Conservation (phyloP, 257 asterid species). For the Ligustrum vulgare region DNA sequence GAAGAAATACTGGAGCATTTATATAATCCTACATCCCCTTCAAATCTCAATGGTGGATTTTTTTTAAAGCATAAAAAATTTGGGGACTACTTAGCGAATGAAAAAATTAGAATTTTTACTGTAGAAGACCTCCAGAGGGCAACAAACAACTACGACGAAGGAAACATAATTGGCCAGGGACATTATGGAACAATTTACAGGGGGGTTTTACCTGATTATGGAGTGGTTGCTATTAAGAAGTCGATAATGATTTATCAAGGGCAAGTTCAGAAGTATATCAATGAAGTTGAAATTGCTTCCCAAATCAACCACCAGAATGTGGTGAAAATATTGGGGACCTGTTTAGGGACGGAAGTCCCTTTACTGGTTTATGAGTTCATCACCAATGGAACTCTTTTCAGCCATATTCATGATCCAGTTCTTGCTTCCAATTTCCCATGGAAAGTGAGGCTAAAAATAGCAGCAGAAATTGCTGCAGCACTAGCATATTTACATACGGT, state of each 20-base stretch:
- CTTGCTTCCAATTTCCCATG: constrained; percentile 31
- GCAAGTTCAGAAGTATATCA: constrained; percentile 39
- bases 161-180: constrained; percentile 34
- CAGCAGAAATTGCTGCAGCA: constrained; percentile 42
- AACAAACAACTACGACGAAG: constrained; percentile 38
- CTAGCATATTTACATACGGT: constrained; percentile 42
- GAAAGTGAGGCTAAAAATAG: constrained; percentile 44
- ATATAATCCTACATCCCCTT: not conserved
- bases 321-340: constrained; percentile 44
- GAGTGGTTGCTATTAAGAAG: constrained; percentile 40
- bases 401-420: constrained; percentile 29
- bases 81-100: constrained; percentile 24
- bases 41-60: constrained; percentile 29
- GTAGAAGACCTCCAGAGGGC: constrained; percentile 38
- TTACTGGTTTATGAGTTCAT: constrained; percentile 42
- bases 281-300: constrained; percentile 38
- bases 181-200: constrained; percentile 36
- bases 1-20: not conserved
- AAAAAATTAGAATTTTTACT: constrained; percentile 29
- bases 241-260: constrained; percentile 26
- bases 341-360: constrained; percentile 44
- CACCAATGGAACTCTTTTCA: constrained; percentile 32
- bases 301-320: constrained; percentile 45
- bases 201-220: constrained; percentile 33
- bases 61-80: constrained; percentile 28